Conservation (phyloP, 108 stramenopile species). For the Skeletonema tropicum region DNA sequence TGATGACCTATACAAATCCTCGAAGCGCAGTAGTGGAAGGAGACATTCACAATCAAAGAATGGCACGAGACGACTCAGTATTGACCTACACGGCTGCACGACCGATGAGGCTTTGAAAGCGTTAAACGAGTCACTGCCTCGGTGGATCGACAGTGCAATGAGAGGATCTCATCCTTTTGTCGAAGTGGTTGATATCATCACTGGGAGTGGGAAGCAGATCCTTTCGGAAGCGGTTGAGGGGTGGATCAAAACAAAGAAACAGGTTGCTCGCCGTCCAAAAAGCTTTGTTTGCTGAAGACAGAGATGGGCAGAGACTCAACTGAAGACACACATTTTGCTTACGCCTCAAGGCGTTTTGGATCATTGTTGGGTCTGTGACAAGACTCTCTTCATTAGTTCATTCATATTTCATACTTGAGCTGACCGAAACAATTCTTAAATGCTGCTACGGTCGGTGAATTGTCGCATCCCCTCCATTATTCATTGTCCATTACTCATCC, state of each 20-base stretch:
- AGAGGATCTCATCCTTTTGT: constrained; percentile 15
- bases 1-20: constrained; percentile 21
- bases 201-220: constrained; percentile 16
- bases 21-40: not conserved
- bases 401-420: no score
- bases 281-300: not conserved
- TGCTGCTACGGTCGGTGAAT: no score
- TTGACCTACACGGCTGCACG: constrained; percentile 21
- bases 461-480: no score
- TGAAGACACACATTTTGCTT: no score
- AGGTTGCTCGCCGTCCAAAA: constrained; percentile 16
- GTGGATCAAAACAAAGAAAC: not conserved
- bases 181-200: constrained; percentile 9
- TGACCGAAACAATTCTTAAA: no score
- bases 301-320: no score
- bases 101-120: constrained; percentile 6
- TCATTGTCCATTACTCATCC: no score
- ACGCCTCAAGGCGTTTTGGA: no score
- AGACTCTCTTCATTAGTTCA: no score
- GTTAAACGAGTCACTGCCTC: not conserved
- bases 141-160: not conserved
- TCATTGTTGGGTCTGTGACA: no score
- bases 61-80: not conserved
- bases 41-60: no score
- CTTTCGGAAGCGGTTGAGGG: constrained; percentile 15